Evolutionary conservation across 495 filamentous ascomycete genomes (phyloP).

Genomic region (Xylaria telfairii): DNA sequence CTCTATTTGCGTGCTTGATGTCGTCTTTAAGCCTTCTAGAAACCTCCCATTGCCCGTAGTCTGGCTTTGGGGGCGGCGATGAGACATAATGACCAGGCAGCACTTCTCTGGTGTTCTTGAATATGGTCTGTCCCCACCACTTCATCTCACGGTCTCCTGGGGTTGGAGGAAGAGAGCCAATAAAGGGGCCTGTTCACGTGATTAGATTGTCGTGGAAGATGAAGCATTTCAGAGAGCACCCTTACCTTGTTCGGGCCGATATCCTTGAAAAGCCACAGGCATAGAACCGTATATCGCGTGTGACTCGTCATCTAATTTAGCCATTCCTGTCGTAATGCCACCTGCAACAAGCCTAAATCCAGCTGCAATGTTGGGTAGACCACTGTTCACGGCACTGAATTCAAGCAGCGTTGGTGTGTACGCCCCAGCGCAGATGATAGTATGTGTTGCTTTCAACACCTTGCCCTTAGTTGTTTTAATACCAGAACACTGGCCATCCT

Average conservation of each 20-base stretch:
- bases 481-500: slow-evolving; percentile 51
- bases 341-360: slow-evolving; percentile 61
- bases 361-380: slow-evolving; percentile 52
- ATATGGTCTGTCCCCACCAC: slow-evolving; percentile 61
- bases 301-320: slow-evolving; percentile 38
- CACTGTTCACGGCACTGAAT: slow-evolving; percentile 50
- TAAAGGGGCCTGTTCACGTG: slow-evolving; percentile 33
- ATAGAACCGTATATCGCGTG: slow-evolving; percentile 38
- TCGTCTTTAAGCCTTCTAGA: slow-evolving; percentile 42
- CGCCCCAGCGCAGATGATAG: slow-evolving; percentile 63
- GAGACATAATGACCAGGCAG: slow-evolving; percentile 52
- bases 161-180: slow-evolving; percentile 44
- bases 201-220: neutral
- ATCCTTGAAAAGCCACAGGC: slow-evolving; percentile 46
- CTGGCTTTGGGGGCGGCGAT: slow-evolving; percentile 50
- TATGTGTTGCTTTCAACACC: slow-evolving; percentile 50
- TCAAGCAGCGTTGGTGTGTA: slow-evolving; percentile 65
- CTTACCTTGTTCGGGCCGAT: slow-evolving; percentile 31
- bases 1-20: slow-evolving; percentile 34
- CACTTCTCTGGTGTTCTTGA: slow-evolving; percentile 58
- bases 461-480: slow-evolving; percentile 50
- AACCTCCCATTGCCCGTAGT: slow-evolving; percentile 58
- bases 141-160: slow-evolving; percentile 54
- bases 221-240: neutral
- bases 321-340: slow-evolving; percentile 58